Percentiles rank a stretch among this genome's conserved stretches.
These are phyloP conservation scores for Schwanniomyces etchellsii DNA, from an alignment of 1,139 yeast genomes.

Conservation along the genomic window DNA sequence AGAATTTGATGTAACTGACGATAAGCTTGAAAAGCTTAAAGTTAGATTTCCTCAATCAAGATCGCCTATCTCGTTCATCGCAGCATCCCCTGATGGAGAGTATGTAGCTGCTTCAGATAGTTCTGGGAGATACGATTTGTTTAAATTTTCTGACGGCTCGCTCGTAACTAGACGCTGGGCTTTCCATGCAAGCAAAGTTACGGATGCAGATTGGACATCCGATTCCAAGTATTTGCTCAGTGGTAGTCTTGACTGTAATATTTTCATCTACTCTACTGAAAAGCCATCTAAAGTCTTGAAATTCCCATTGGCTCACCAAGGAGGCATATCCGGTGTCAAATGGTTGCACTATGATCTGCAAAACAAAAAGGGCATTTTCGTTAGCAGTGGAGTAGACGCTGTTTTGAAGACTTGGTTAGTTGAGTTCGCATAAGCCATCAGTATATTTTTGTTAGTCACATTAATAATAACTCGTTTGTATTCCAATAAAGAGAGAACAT, in stretches of 20 bases:
- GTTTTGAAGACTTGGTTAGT: constrained; percentile 71
- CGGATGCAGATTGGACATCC: constrained; percentile 70
- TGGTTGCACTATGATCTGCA: constrained; percentile 46
- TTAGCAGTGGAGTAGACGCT: constrained; percentile 79
- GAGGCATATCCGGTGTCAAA: constrained; percentile 69
- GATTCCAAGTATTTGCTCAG: constrained; percentile 71
- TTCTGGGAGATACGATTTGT: constrained; percentile 76
- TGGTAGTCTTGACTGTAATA: constrained; percentile 79
- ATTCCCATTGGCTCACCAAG: constrained; percentile 77
- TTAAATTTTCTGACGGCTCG: constrained; percentile 47
- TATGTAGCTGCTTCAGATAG: constrained; percentile 81
- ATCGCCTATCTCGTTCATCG: constrained; percentile 55
- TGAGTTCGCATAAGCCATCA: constrained; percentile 17
- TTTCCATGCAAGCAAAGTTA: constrained; percentile 81
- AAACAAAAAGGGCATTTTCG: constrained; percentile 35
- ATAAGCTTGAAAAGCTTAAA: constrained; percentile 8
- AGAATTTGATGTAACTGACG: constrained; percentile 17
- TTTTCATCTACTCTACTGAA: constrained; percentile 72
- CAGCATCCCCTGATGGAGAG: constrained; percentile 66
- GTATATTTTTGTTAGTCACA: constrained; percentile 13
- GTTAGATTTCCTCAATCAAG: constrained; percentile 43
- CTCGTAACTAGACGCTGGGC: constrained; percentile 91
- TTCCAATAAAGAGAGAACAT: background rate
- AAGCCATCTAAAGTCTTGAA: constrained; percentile 76
- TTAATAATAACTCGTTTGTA: background rate